A percentile compares a stretch with the other conserved stretches of the same genome.
phyloP scores from a whole-genome alignment of 345 rosid genomes.

The Eucalyptus pauciflora region DNA sequence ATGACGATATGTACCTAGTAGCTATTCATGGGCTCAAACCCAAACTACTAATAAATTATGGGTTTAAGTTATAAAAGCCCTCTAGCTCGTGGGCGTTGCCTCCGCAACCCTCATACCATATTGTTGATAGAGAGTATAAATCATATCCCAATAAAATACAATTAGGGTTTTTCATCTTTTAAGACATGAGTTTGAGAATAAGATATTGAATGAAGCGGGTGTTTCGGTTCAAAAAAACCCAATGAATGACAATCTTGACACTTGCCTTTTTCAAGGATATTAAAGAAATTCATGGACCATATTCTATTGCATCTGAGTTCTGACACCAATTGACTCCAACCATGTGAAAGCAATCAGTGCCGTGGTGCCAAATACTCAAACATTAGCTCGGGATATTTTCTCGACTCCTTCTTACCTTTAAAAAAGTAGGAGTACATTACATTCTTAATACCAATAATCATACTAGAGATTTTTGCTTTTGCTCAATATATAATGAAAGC shows the following conservation, averaged over 20 bases:
- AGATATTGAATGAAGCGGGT: neutral
- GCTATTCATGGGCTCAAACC: no score
- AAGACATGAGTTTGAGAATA: neutral
- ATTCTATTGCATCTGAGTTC: no score
- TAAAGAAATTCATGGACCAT: neutral
- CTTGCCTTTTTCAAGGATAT: neutral
- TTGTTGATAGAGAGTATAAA: no score
- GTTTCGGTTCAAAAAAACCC: neutral
- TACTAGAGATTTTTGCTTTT: neutral
- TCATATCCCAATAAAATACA: neutral
- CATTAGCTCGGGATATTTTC: neutral
- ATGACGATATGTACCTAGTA: no score
- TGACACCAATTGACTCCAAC: neutral
- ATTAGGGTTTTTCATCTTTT: neutral
- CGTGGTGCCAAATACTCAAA: neutral
- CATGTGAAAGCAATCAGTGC: neutral
- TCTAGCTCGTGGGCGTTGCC: no score
- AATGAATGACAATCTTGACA: neutral
- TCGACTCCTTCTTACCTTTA: neutral
- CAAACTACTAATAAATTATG: no score
- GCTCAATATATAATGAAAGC: neutral
- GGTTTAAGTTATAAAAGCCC: no score
- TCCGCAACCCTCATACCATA: no score
- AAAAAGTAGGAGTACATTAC: neutral
- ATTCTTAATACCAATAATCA: no score